A percentile compares a stretch with the other conserved stretches of the same genome.
Evolutionary conservation across 257 asterid genomes (phyloP).

Genomic region (Nicotiana sylvestris): DNA sequence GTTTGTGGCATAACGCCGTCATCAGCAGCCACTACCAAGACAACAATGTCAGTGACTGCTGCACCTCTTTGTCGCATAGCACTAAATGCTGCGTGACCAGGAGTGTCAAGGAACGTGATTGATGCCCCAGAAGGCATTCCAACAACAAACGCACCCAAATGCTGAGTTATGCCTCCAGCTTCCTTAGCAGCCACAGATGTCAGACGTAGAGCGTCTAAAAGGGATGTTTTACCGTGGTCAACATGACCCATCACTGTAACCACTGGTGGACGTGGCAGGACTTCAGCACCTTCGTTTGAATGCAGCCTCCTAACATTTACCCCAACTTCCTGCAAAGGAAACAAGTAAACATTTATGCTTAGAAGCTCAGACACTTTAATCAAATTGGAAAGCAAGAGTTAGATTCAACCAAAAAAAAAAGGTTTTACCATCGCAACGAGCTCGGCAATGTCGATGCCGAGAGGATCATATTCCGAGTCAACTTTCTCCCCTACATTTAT

Average conservation of each 20-base stretch:
- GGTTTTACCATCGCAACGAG: slow-evolving; percentile 79
- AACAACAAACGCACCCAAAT: slow-evolving; percentile 91
- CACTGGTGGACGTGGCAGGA: slow-evolving; percentile 77
- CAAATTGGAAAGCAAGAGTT: neutral
- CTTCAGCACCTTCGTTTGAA: slow-evolving; percentile 57
- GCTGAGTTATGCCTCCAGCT: slow-evolving; percentile 99
- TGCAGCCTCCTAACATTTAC: slow-evolving; percentile 69
- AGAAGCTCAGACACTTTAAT: neutral
- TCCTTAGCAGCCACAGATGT: slow-evolving; percentile 91
- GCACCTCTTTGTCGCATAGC: slow-evolving; percentile 99
- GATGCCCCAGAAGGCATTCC: slow-evolving; percentile 89
- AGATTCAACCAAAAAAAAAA: neutral
- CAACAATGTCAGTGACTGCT: slow-evolving; percentile 89
- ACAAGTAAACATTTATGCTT: slow-evolving; percentile 11
- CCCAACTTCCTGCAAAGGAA: slow-evolving; percentile 67
- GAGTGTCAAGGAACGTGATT: slow-evolving; percentile 95
- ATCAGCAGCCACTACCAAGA: slow-evolving; percentile 96
- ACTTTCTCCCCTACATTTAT: slow-evolving; percentile 81
- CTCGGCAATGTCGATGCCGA: slow-evolving; percentile 83
- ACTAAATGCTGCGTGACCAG: slow-evolving; percentile 98
- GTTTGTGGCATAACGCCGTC: slow-evolving; percentile 99
- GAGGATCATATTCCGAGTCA: slow-evolving; percentile 76
- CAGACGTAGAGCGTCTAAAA: slow-evolving; percentile 81
- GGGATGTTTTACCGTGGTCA: slow-evolving; percentile 96
- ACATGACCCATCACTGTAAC: slow-evolving; percentile 99